Conservation (phyloP, 805 yeast species). For the Starmerella powellii region DNA sequence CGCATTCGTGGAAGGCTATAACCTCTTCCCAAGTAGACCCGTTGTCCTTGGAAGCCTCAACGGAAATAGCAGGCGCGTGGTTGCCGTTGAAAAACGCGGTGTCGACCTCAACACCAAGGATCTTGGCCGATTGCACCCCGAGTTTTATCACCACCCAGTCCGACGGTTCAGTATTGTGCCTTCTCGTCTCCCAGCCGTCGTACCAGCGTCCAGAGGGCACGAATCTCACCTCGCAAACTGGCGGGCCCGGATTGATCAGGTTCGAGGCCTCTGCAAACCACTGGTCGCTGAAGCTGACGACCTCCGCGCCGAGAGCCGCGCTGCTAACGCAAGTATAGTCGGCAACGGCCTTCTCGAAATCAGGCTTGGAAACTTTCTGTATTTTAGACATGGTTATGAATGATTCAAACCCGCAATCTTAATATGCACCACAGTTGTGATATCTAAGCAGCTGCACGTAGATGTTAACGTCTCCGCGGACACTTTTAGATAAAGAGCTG, state of each 20-base stretch:
- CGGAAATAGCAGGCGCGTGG: conserved; percentile 82
- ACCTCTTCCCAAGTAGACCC: conserved; percentile 53
- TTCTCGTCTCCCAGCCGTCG: conserved; percentile 97
- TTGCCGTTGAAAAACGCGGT: conserved; percentile 92
- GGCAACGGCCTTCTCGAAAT: conserved; percentile 18
- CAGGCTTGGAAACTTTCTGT: conserved; percentile 16
- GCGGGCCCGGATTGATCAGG: conserved; percentile 66
- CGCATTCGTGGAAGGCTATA: conserved; percentile 64
- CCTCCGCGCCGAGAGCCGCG: conserved; percentile 68
- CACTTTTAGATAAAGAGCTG: too few relatives aligned
- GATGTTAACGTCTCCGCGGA: too few relatives aligned
- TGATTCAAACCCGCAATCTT: background rate
- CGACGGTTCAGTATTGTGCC: conserved; percentile 74
- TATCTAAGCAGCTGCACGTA: too few relatives aligned
- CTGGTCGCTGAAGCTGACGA: conserved; percentile 65
- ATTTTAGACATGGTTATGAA: conserved; percentile 7
- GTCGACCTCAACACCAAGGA: conserved; percentile 79
- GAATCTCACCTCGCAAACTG: conserved; percentile 71
- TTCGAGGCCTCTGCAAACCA: conserved; percentile 93
- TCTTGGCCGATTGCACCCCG: conserved; percentile 71
- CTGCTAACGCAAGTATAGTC: conserved; percentile 57
- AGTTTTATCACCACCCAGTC: conserved; percentile 79
- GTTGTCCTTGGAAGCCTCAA: conserved; percentile 50
- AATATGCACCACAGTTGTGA: background rate
- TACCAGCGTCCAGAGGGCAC: conserved; percentile 90